Base-by-base conservation (phyloP, 1,139 yeast species). In the Kodamaea derodonti region DNA sequence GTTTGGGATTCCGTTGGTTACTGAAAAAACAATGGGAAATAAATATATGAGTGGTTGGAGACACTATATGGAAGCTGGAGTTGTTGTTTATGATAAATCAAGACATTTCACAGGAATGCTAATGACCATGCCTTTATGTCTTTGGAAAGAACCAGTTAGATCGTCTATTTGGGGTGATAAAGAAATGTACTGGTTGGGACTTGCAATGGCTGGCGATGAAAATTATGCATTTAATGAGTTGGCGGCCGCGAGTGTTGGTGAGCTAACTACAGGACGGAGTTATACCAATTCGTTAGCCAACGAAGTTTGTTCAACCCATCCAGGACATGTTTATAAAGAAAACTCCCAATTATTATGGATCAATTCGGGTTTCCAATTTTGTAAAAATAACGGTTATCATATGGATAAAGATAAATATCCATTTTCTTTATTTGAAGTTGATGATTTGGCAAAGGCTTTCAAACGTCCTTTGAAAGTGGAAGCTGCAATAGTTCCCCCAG, bases 241-340 rank as follows among this genome's bases (percentile, higher is more conserved):
- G 39, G 52, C 62, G 17, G 78, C 78, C 4, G 78, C 75, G 0
- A 61, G 75, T 26, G 60, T 72, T 6, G 79, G 78, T 24, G 62
- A 46, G 22, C 10, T 54, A 8, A 53, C 60, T 41, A 18, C 22
- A 18, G 36, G 44, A 1, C 29, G 38, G 0, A 35, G 45, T 3
- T 66, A 69, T 39, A 54, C 58, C 11, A 52, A 57, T 26, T 52
- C 63, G 9, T 46, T 54, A 1, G 56, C 78, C 0, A 54, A 57
- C 31, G 83, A 77, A 48, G 57, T 80, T 8, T 81, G 88, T 47
- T 75, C 84, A 0, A 69, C 79, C 1, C 88, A 82, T 52, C 85
- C 87, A 0, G 85, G 84, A 0, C 90, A 82, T 54, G 51, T 79
- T 1, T 60, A 65, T 37, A 65, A 65, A 32, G 28, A 33, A 9